Conservation (phyloP, 306 rosid species). For the Clitoria ternatea region DNA sequence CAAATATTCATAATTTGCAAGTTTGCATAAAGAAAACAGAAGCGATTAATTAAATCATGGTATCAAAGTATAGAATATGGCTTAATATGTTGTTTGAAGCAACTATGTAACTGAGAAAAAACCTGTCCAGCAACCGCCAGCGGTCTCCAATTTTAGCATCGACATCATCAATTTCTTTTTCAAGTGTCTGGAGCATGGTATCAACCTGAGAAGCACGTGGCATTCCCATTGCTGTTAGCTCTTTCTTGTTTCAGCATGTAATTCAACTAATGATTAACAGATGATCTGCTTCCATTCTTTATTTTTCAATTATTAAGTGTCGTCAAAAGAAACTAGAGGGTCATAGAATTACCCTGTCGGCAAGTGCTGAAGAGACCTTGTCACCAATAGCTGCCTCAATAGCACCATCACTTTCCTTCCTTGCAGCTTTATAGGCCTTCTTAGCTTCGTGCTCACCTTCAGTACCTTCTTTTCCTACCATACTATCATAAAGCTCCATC, state of each 20-base stretch:
- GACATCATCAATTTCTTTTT: conserved; percentile 85
- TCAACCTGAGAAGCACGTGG: conserved; percentile 51
- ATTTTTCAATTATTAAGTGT: conserved; percentile 3
- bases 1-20: conserved; percentile 8
- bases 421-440: conserved; percentile 43
- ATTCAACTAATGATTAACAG: neutral
- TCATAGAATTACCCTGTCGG: conserved; percentile 34
- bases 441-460: conserved; percentile 37
- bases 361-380: conserved; percentile 46
- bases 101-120: conserved; percentile 7
- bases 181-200: conserved; percentile 75
- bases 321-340: neutral
- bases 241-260: conserved; percentile 12
- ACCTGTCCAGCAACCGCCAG: conserved; percentile 78
- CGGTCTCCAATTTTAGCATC: conserved; percentile 86
- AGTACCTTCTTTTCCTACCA: conserved; percentile 47
- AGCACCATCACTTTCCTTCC: conserved; percentile 41
- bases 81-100: neutral
- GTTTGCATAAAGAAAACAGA: conserved; percentile 5
- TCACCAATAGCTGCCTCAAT: conserved; percentile 23
- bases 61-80: neutral
- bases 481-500: conserved; percentile 43
- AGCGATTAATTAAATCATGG: conserved; percentile 1
- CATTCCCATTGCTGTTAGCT: neutral
- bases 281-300: neutral